Evolutionary conservation across 257 asterid genomes (phyloP), one percentile per base, ranked within the genome.

Genomic region (Forsythia suspensa): DNA sequence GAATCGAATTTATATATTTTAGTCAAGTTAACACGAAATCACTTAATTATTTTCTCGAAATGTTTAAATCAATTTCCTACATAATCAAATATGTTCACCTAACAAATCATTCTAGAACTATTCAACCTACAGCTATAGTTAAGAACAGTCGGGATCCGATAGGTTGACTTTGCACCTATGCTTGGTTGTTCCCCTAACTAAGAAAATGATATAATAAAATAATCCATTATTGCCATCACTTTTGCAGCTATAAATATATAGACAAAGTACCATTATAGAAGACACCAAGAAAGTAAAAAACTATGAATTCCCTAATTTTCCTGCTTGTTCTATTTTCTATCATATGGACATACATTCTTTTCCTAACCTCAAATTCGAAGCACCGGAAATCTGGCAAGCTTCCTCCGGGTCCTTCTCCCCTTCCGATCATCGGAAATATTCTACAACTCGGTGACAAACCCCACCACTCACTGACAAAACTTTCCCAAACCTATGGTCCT

Each of bases 381-480:
- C 52, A 34, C 73, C 70, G 40, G 37, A 75, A 52, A 55, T 55
- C 42, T 0, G 29, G 6, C 38, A 70, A 21, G 61, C 73, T 63
- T 24, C 79, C 79, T 20, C 79, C 79, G n/a, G 79, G 79, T 2
- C 79, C 79, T 43, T 34, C 24, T 6, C 72, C 42, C 43, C 11
- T 69, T 59, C 82, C 85, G 0, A 34, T 78, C 37, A 70, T 82
- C n/a, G 85, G 85, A 3, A 82, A 82, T 72, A 52, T 82, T 43
- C 74, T 52, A 10, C 38, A 73, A 39, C 73, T 82, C 24, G 80
- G 85, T 65, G 1, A 15, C 4, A 75, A 71, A 5, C 86, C 83
- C 34, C 81, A 79, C 68, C 73, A 72, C 29, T 70, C 83, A 8
- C 73, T 83, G 3, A 63, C 81, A 9, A 76, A 44, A 40, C 79